Evolutionary conservation across 108 stramenopile species (phyloP).

Genomic region (Cyclotella kingstonii): DNA sequence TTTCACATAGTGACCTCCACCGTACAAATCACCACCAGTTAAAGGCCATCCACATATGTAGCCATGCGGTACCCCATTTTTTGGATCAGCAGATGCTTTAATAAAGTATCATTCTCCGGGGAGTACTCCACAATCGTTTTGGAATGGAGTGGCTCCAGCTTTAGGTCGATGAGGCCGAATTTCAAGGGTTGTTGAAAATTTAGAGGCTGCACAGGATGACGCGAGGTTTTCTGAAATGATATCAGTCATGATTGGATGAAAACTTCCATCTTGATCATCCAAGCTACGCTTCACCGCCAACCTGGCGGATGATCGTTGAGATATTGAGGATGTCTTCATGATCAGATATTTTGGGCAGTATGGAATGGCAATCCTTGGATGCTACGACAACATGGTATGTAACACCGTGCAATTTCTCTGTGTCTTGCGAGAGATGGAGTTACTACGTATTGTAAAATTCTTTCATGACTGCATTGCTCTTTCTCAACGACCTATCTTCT

Average conservation of each 20-base stretch:
- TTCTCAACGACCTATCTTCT: too few relatives aligned
- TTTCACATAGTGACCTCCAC: conserved; percentile 73
- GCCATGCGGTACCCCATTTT: conserved; percentile 70
- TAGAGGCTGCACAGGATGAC: not conserved
- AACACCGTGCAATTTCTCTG: too few relatives aligned
- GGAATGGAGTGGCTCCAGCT: conserved; percentile 40
- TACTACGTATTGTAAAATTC: too few relatives aligned
- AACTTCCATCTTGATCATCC: too few relatives aligned
- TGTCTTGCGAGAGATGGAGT: too few relatives aligned
- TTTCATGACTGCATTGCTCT: too few relatives aligned
- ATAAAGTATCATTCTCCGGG: conserved; percentile 88
- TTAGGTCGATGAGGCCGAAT: conserved; percentile 52
- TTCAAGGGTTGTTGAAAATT: not conserved
- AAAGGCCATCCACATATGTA: conserved; percentile 64
- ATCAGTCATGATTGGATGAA: not conserved
- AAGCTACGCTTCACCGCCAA: conserved; percentile 25
- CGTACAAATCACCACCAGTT: conserved; percentile 74
- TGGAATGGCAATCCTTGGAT: too few relatives aligned
- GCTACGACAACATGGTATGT: too few relatives aligned
- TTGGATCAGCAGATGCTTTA: conserved; percentile 56
- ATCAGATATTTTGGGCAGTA: too few relatives aligned
- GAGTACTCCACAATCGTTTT: conserved; percentile 79
- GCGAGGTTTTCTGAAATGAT: not conserved
- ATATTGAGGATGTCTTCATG: not conserved
- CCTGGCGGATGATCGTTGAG: conserved; percentile 21